A percentile compares a stretch with the other conserved stretches of the same genome.
These are phyloP conservation scores for Trametes cubensis DNA, from an alignment of 768 basidiomycete species.

Conservation along the genomic window DNA sequence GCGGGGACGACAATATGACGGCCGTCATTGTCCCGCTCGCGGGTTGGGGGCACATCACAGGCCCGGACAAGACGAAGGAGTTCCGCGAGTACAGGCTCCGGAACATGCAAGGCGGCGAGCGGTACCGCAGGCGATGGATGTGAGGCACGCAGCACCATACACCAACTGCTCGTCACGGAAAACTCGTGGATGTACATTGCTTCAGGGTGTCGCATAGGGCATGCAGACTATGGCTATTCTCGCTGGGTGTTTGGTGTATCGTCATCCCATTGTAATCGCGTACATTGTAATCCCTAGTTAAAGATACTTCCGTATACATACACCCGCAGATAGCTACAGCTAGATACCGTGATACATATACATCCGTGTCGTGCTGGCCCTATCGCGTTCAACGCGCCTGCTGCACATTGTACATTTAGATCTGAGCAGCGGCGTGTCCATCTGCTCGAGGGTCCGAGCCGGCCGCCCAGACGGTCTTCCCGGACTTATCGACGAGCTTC, in stretches of 20 bases:
- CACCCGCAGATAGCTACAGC: not conserved
- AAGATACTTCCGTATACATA: not conserved
- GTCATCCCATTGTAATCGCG: not conserved
- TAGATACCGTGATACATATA: not conserved
- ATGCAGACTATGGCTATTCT: not conserved
- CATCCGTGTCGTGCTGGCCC: not conserved
- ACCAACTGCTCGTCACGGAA: too few species aligned
- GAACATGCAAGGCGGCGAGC: slow-evolving; percentile 42
- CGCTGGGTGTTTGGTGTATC: not conserved
- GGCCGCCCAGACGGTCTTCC: slow-evolving; percentile 88
- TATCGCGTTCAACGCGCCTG: slow-evolving; percentile 61
- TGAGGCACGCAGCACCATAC: not conserved
- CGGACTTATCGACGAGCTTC: slow-evolving; percentile 64
- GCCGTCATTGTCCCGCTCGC: slow-evolving; percentile 88
- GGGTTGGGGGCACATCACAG: slow-evolving; percentile 85
- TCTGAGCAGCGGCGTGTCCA: slow-evolving; percentile 86
- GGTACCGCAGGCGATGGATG: slow-evolving; percentile 36
- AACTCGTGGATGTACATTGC: too few species aligned
- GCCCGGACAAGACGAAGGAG: slow-evolving; percentile 80
- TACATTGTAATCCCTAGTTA: slow-evolving; percentile 4
- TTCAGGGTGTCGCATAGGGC: too few species aligned
- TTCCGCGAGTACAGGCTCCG: slow-evolving; percentile 77
- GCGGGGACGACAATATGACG: slow-evolving; percentile 90
- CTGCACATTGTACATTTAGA: slow-evolving; percentile 43
- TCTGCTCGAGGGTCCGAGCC: slow-evolving; percentile 90